These are phyloP conservation scores for Hymenoscyphus repandus DNA, from an alignment of 2,329 filamentous ascomycete genomes.

Conservation along the genomic window DNA sequence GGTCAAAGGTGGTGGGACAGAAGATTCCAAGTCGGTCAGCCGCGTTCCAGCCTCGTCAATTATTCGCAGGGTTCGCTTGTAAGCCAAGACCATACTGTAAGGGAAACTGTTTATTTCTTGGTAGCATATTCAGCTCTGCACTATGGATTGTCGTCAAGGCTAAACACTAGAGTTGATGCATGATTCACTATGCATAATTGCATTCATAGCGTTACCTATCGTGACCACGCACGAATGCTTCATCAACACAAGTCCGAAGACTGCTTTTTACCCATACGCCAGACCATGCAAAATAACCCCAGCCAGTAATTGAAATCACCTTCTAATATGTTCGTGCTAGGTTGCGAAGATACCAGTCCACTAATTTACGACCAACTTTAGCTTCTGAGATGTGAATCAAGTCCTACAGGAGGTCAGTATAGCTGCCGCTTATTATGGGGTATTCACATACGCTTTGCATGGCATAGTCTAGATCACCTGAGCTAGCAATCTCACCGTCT, in stretches of 20 bases:
- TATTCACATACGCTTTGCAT: conserved; percentile 73
- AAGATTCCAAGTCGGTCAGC: neutral
- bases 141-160: neutral
- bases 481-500: conserved; percentile 88
- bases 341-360: conserved; percentile 99
- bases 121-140: neutral
- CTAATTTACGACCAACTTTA: conserved; percentile 93
- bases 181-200: conserved; percentile 2
- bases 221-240: neutral
- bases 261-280: conserved; percentile 27
- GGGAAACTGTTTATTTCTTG: neutral
- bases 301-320: conserved; percentile 18
- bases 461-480: conserved; percentile 94
- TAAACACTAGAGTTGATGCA: neutral
- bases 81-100: neutral
- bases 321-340: conserved; percentile 84
- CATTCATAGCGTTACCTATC: neutral
- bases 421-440: neutral
- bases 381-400: conserved; percentile 98
- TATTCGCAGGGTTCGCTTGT: neutral
- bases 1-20: neutral
- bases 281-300: conserved; percentile 25
- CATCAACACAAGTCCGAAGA: conserved; percentile 8
- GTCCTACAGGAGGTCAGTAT: conserved; percentile 51
- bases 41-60: conserved; percentile 4